Percentiles rank a stretch among this genome's conserved stretches.
These are phyloP conservation scores for Podila clonocystis DNA, from an alignment of 192 early-diverging fungal species.

Conservation along the genomic window DNA sequence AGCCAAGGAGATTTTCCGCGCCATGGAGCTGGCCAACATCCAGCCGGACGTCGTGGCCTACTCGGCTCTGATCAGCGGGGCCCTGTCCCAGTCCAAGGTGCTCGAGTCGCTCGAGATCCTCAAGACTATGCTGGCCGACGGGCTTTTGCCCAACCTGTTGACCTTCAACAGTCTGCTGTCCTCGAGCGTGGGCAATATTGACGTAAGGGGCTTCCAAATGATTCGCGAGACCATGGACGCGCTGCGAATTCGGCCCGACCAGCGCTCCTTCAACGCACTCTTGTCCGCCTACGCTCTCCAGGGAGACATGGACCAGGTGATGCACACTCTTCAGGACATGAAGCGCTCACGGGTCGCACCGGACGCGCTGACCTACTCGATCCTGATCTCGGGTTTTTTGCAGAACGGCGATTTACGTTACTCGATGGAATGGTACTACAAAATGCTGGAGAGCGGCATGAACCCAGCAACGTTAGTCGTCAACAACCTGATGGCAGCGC, in stretches of 20 bases:
- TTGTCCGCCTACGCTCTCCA: constrained; percentile 34
- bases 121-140: constrained; percentile 34
- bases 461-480: constrained; percentile 17
- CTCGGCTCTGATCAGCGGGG: constrained; percentile 37
- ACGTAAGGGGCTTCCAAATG: constrained; percentile 6
- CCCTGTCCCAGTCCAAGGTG: constrained; percentile 13
- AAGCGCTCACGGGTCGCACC: constrained; percentile 13
- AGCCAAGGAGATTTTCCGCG: constrained; percentile 33
- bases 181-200: constrained; percentile 37
- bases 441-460: constrained; percentile 25
- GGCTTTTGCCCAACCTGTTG: constrained; percentile 31
- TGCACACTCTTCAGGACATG: constrained; percentile 27
- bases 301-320: constrained; percentile 40
- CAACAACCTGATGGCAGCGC: constrained; percentile 46
- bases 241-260: constrained; percentile 22
- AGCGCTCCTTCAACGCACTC: constrained; percentile 42
- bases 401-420: constrained; percentile 46
- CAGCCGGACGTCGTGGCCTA: constrained; percentile 48
- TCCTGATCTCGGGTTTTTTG: constrained; percentile 43
- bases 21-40: constrained; percentile 38
- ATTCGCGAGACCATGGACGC: constrained; percentile 37
- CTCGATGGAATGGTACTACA: constrained; percentile 50
- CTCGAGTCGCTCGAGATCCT: constrained; percentile 37
- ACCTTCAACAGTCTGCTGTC: constrained; percentile 46
- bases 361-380: constrained; percentile 36